These are phyloP conservation scores for Fusarium sp. DNA, from an alignment of 2,329 filamentous ascomycete genomes.

Conservation along the genomic window DNA sequence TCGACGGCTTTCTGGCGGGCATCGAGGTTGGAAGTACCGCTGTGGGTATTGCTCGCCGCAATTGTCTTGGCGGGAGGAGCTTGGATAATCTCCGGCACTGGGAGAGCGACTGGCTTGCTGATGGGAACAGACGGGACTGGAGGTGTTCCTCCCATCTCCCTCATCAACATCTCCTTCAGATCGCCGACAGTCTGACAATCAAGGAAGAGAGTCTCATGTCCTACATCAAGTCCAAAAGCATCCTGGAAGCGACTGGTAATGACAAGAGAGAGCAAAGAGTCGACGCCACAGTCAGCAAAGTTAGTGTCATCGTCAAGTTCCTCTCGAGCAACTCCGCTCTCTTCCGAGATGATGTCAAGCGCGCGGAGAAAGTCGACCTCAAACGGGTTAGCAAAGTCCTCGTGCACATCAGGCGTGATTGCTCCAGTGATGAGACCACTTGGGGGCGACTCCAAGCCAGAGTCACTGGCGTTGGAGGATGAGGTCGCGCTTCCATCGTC, in stretches of 20 bases:
- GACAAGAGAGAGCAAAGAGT: conserved; percentile 71
- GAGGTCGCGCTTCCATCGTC: conserved; percentile 20
- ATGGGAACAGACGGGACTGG: background rate
- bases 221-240: conserved; percentile 6
- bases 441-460: background rate
- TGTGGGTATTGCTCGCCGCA: background rate
- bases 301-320: conserved; percentile 68
- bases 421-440: conserved; percentile 5
- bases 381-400: conserved; percentile 4
- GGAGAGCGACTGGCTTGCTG: background rate
- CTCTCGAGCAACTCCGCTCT: conserved; percentile 65
- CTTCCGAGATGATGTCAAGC: conserved; percentile 53
- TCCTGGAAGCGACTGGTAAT: conserved; percentile 68
- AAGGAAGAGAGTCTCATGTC: conserved; percentile 30
- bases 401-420: conserved; percentile 6
- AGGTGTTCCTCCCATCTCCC: background rate
- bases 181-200: conserved; percentile 24
- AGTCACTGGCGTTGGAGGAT: conserved; percentile 24
- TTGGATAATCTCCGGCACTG: background rate
- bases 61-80: background rate
- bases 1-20: conserved; percentile 7
- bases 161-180: conserved; percentile 14
- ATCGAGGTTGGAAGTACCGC: background rate
- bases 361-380: conserved; percentile 31
- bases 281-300: conserved; percentile 69